Conservation (phyloP, 2,329 filamentous ascomycete genomes). For the Ceratocystis smalleyi region DNA sequence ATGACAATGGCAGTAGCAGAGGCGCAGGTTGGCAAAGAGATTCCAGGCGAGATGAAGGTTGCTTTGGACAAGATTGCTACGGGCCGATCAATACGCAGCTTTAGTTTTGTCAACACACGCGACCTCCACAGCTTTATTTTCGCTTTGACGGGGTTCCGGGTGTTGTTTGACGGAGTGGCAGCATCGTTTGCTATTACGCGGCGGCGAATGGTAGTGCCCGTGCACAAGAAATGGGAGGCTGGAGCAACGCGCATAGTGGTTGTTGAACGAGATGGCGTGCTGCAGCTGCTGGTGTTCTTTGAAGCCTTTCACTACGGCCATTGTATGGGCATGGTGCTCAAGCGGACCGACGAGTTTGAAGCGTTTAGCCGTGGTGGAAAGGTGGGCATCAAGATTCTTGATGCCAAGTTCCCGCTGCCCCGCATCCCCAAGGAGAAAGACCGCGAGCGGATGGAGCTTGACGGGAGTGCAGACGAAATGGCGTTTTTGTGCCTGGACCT, state of each 20-base stretch:
- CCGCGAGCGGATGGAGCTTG: conserved; percentile 24
- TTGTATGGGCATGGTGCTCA: conserved; percentile 77
- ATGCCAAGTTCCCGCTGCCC: conserved; percentile 80
- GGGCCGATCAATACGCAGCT: conserved; percentile 52
- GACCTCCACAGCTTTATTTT: conserved; percentile 67
- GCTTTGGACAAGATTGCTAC: conserved; percentile 44
- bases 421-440: conserved; percentile 39
- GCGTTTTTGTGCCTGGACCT: conserved; percentile 74
- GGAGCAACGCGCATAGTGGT: conserved; percentile 66
- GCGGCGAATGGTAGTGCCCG: conserved; percentile 75
- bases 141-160: conserved; percentile 64
- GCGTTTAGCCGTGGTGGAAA: conserved; percentile 48
- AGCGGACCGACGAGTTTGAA: conserved; percentile 72
- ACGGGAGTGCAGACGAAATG: conserved; percentile 35
- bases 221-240: conserved; percentile 89
- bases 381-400: conserved; percentile 61
- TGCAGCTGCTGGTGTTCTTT: conserved; percentile 75
- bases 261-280: conserved; percentile 56
- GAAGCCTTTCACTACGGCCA: conserved; percentile 74
- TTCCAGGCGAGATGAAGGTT: conserved; percentile 47
- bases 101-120: conserved; percentile 48
- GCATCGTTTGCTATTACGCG: conserved; percentile 66
- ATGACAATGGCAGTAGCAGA: conserved; percentile 62
- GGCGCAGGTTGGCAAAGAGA: conserved; percentile 44
- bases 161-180: conserved; percentile 59